These are phyloP conservation scores for Aureobasidium sp. DNA, from an alignment of 2,329 filamentous ascomycete genomes.

Conservation along the genomic window DNA sequence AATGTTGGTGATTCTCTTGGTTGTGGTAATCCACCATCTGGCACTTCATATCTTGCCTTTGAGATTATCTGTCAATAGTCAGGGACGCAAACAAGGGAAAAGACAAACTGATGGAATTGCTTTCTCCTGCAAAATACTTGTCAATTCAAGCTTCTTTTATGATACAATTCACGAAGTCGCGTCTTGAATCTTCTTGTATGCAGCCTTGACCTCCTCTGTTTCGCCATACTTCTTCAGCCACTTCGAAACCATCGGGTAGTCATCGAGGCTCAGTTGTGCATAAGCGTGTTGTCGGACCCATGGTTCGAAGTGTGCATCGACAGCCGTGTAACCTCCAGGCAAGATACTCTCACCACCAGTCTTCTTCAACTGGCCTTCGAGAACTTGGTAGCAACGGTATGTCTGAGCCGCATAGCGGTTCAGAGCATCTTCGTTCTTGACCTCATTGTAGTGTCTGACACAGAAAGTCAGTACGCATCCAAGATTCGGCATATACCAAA, in stretches of 20 bases:
- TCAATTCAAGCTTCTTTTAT: background rate
- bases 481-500: no score
- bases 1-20: background rate
- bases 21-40: background rate
- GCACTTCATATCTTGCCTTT: background rate
- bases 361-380: constrained; percentile 37
- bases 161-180: background rate
- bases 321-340: constrained; percentile 31
- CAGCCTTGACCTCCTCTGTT: constrained; percentile 34
- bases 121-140: no score
- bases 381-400: constrained; percentile 36
- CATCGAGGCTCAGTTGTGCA: constrained; percentile 34
- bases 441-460: constrained; percentile 19
- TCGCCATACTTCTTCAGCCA: constrained; percentile 33
- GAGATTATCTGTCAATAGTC: background rate
- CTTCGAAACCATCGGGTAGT: constrained; percentile 33
- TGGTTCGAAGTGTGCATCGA: constrained; percentile 38
- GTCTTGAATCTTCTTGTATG: constrained; percentile 31
- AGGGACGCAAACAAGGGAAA: background rate
- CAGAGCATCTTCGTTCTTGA: constrained; percentile 37
- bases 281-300: constrained; percentile 35
- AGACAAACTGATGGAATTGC: no score
- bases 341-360: constrained; percentile 33
- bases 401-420: constrained; percentile 35
- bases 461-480: background rate